These are phyloP conservation scores for Lipomyces spencermartinsiae DNA, from an alignment of 805 yeast genomes.

Conservation along the genomic window DNA sequence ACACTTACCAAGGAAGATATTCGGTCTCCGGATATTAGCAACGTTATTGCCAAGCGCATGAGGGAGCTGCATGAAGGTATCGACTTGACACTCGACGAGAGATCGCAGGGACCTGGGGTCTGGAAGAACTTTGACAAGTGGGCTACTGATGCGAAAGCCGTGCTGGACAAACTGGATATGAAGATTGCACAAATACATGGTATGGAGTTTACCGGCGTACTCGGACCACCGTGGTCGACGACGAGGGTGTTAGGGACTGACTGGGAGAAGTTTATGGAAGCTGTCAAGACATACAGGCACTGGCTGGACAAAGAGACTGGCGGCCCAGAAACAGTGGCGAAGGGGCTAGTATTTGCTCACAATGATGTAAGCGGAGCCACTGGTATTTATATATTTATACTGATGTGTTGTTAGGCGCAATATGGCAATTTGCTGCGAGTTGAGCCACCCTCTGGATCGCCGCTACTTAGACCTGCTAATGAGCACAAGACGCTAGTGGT, in stretches of 20 bases:
- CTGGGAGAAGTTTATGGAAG: conserved; percentile 57
- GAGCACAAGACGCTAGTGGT: conserved; percentile 83
- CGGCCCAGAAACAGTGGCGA: conserved; percentile 49
- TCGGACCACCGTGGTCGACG: conserved; percentile 32
- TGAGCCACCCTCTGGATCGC: conserved; percentile 56
- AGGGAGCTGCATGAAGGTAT: conserved; percentile 88
- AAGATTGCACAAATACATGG: conserved; percentile 46
- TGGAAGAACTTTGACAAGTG: conserved; percentile 79
- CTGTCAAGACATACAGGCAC: conserved; percentile 59
- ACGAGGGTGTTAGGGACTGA: conserved; percentile 45
- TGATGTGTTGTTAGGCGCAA: conserved; percentile 58
- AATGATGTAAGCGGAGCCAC: conserved; percentile 60
- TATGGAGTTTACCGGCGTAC: neutral
- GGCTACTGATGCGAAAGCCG: conserved; percentile 57
- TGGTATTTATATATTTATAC: conserved; percentile 9
- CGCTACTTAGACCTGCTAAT: conserved; percentile 54
- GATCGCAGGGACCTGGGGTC: conserved; percentile 63
- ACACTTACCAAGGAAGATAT: conserved; percentile 78
- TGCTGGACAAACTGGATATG: conserved; percentile 51
- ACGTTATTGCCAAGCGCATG: conserved; percentile 94
- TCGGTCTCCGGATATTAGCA: conserved; percentile 74
- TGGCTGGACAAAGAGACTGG: conserved; percentile 67
- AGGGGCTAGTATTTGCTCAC: conserved; percentile 80
- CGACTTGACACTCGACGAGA: conserved; percentile 64
- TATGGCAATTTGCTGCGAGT: conserved; percentile 87